Evolutionary conservation across 768 basidiomycete species (phyloP), one percentile per base, ranked within the genome.

Genomic region (Naematelia encephala): DNA sequence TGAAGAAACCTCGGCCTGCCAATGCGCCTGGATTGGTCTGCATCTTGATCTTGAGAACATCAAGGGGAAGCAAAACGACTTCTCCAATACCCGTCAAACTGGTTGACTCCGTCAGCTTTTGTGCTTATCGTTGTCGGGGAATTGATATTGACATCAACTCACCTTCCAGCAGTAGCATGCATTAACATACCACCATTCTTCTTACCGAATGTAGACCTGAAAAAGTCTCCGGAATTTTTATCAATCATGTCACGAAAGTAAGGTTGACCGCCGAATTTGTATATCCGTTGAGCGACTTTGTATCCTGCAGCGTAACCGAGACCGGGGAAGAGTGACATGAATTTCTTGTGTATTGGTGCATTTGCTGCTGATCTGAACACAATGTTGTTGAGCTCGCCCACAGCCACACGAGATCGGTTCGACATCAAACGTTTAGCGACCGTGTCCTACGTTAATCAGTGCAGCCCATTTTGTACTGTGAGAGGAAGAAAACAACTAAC

Each of bases 341-440:
- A 82, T 76, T 88, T 89, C 42, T 80, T 80, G 4, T 80, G 78
- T 1, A 89, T 56, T 1, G 89, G 79, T 2, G 90, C 86, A 0
- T 82, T 75, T 5, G 93, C 88, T 27, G 87, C 80, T 42, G 92
- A 87, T 26, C 88, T 84, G 84, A 99, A 99, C 75, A 99, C 82
- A 80, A 97, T 87, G 45, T 83, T 77, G 51, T 86, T 86, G 34
- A 90, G 79, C 5, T 84, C 82, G 16, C 82, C 78, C 47, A 84
- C 48, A 13, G 69, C 66, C 53, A 76, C 61, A 60, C 77, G 54
- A 62, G 82, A 81, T 81, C 92, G 92, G 84, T 97, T 96, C 77
- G 90, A 93, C 94, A 99, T 99, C 53, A 99, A 78, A 30, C 94
- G 87, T 78, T 99, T 99, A n/a, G 96, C 91, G 55, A 97, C 86